These are phyloP conservation scores for Colletotrichum sp. DNA, from an alignment of 2,329 filamentous ascomycete genomes.

Conservation along the genomic window DNA sequence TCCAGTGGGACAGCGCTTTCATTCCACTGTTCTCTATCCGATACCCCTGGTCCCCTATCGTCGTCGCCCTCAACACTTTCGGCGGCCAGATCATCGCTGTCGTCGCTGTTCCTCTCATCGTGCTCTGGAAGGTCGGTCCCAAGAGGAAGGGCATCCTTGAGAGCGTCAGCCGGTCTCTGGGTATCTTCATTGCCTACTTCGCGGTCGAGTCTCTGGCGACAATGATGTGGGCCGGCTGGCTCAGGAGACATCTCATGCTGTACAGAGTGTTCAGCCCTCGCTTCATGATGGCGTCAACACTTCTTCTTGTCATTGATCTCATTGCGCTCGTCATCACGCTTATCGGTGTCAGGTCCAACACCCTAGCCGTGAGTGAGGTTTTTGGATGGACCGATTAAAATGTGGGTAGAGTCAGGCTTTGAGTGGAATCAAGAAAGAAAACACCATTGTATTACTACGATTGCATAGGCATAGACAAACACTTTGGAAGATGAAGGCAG, in stretches of 20 bases:
- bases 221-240: conserved; percentile 86
- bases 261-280: conserved; percentile 92
- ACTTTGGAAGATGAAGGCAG: background rate
- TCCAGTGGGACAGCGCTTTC: conserved; percentile 97
- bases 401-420: background rate
- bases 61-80: conserved; percentile 86
- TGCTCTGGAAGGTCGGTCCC: conserved; percentile 88
- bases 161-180: conserved; percentile 72
- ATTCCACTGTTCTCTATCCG: conserved; percentile 81
- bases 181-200: conserved; percentile 81
- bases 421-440: background rate
- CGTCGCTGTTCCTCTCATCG: conserved; percentile 78
- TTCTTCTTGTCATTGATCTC: conserved; percentile 79
- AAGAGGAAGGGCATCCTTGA: conserved; percentile 74
- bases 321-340: conserved; percentile 75
- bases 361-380: conserved; percentile 79
- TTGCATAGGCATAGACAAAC: background rate
- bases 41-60: conserved; percentile 88
- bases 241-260: conserved; percentile 93
- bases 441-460: background rate
- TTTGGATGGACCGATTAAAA: conserved; percentile 76
- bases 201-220: conserved; percentile 84
- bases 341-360: conserved; percentile 76
- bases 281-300: conserved; percentile 81
- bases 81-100: conserved; percentile 86